Percentiles rank a stretch among this genome's conserved stretches.
Conservation (phyloP, 1,284 basidiomycete genomes). For the Mycena sp. region DNA sequence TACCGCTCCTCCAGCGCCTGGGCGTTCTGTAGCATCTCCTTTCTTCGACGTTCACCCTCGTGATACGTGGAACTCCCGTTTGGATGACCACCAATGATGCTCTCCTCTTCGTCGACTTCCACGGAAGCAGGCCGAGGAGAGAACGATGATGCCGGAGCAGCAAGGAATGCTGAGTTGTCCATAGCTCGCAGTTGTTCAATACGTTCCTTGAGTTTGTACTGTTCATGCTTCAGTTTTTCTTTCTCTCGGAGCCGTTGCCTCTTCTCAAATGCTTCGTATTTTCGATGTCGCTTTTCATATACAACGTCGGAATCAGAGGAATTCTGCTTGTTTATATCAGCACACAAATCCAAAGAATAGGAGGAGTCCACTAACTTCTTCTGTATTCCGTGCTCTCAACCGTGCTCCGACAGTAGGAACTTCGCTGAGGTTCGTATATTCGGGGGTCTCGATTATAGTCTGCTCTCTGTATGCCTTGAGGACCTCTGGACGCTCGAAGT, state of each 20-base stretch:
- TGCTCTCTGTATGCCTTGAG: conserved; percentile 74
- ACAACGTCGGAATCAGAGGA: conserved; percentile 75
- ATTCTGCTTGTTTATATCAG: conserved; percentile 19
- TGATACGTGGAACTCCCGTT: conserved; percentile 51
- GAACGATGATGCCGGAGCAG: conserved; percentile 66
- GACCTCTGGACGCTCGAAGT: conserved; percentile 82
- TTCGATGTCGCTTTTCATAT: conserved; percentile 87
- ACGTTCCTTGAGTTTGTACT: conserved; percentile 89
- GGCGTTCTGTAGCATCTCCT: conserved; percentile 77
- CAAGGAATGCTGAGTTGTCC: conserved; percentile 75
- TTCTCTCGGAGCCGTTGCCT: conserved; percentile 87
- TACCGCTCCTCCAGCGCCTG: conserved; percentile 74
- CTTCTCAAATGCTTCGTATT: conserved; percentile 89
- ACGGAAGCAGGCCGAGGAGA: conserved; percentile 46
- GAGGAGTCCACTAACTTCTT: conserved; percentile 63
- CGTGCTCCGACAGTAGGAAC: conserved; percentile 65
- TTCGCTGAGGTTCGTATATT: conserved; percentile 67
- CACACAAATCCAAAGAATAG: not conserved
- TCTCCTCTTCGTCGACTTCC: conserved; percentile 34
- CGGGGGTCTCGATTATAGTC: conserved; percentile 75
- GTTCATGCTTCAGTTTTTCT: conserved; percentile 90
- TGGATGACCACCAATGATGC: conserved; percentile 43
- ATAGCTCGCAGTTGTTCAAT: conserved; percentile 85
- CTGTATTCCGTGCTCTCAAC: conserved; percentile 70
- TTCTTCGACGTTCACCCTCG: conserved; percentile 76